Evolutionary conservation across 2,329 filamentous ascomycete species (phyloP), one percentile per base, ranked within the genome.

Genomic region (Didymella segeticola): DNA sequence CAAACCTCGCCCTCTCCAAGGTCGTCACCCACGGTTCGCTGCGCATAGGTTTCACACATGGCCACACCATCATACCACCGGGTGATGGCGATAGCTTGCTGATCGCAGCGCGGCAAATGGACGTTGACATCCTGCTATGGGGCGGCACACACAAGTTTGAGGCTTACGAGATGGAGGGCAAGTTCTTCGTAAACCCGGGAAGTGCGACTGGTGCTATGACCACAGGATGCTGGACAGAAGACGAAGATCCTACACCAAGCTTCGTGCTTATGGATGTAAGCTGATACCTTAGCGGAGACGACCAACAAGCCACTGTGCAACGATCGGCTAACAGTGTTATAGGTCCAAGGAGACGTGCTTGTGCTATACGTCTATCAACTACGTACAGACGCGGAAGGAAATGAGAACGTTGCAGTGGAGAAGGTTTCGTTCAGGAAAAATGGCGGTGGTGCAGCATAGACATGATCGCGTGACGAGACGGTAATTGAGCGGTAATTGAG

Each of bases 201-300:
- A 87, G 83, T 71, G 86, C 86, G 2, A 89, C 86, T 3, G 86
- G 86, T 0, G 86, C 86, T 2, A 82, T 86, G 75, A 85, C 80
- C 54, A 84, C 82, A 11, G 80, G 80, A 12, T 86, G 82, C 77
- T 84, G 82, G 79, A 71, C 78, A 2, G 83, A 82, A 47, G 78
- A 76, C 11, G 78, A 78, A 70, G 89, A 93, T 49, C 89, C 89
- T 20, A 88, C 87, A 51, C 93, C 93, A 22, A 96, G 92, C 73
- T 97, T 98, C 77, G 96, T 95, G 71, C 78, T 98, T 75, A 97
- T 98, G 93, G 93, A 98, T 83, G 93, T 97, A 76, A 80, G 91
- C 88, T 43, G 46, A 26, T 14, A 39, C 42, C 23, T 39, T 19
- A 26, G n/a, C 34, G 9, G 23, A 37, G n/a, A 27, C 23, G 31